Evolutionary conservation across 352 stramenopile species (phyloP), one percentile per base, ranked within the genome.

Genomic region (Aphanomyces euteiches): DNA sequence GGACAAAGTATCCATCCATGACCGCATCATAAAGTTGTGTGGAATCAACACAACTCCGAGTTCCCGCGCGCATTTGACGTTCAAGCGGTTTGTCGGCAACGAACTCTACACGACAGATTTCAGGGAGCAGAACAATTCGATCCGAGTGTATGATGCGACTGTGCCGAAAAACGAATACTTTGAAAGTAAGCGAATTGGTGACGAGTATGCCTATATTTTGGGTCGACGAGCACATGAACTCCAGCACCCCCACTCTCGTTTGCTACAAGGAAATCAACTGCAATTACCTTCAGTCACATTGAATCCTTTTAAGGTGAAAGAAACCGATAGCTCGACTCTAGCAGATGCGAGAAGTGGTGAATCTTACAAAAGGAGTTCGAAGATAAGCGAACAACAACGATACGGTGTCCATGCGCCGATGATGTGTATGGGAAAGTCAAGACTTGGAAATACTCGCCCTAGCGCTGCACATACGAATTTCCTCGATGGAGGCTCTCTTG

Each of bases 151-250:
- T 28, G 39, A 53, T 7, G 10, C 39, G 57, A 13, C 28, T n/a
- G 12, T 19, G 5, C 57, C 15, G 8, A 13, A 48, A 21, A 43
- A 21, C 28, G 74, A 82, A 17, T 89, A 79, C 59, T 73, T 87
- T 50, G 80, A 80, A 63, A 84, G 80, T 66, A 80, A 80, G 37
- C 85, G 81, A 54, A 85, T 92, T 21, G 83, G 82, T 59, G 84
- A 90, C 56, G 84, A 92, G 57, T 86, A 89, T 69, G 66, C 77
- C 8, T 92, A 92, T 63, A 88, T 90, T 70, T 75, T 90, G 28
- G 77, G 84, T 43, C 79, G 85, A 13, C 78, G 81, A 8, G 75
- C 76, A 4, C 79, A 69, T 41, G 69, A 74, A 2, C 38, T 77
- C 37, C 59, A 72, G 4, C 57, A 79, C 43, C 72, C 76, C 15